Percentiles rank a stretch among this genome's conserved stretches.
These are phyloP conservation scores for sunflower (Helianthus annuus) DNA, from an alignment of 129 eudicot genomes.

Conservation along the genomic window HanXRQr2.0-SUNRISE NC_035440.2:13557939-13558438, in stretches of 20 bases:
- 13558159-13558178: slow-evolving; percentile 83
- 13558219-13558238: slow-evolving; percentile 88
- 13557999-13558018: no score
- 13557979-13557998: no score
- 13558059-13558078: no score
- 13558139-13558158: slow-evolving; percentile 60
- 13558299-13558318: background rate
- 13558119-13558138: background rate
- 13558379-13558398: slow-evolving; percentile 55
- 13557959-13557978: no score
- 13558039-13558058: no score
- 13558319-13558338: background rate
- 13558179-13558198: slow-evolving; percentile 99
- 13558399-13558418: slow-evolving; percentile 58
- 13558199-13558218: slow-evolving; percentile 91
- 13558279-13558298: slow-evolving; percentile 66
- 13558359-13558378: background rate
- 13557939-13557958: no score
- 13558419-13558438: slow-evolving; percentile 45
- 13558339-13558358: slow-evolving; percentile 11
- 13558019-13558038: no score
- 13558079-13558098: no score
- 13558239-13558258: slow-evolving; percentile 81
- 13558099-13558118: background rate
- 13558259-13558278: slow-evolving; percentile 61